Percentiles rank a stretch among this genome's conserved stretches.
These are phyloP conservation scores for Candida chilensis DNA, from an alignment of 805 yeast genomes.

Conservation along the genomic window DNA sequence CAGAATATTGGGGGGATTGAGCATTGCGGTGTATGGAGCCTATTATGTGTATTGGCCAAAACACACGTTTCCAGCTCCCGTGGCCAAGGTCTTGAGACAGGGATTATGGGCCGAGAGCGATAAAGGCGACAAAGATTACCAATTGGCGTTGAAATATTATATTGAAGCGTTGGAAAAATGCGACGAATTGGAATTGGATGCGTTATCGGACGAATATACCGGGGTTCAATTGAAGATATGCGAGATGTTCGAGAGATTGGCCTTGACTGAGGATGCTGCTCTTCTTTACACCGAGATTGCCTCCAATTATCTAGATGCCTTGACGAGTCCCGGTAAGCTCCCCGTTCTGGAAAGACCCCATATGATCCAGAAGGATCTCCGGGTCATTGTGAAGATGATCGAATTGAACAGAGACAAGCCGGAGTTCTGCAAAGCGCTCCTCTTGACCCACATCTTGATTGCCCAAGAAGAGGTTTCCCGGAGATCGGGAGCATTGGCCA, in stretches of 20 bases:
- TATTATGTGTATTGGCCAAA: conserved; percentile 53
- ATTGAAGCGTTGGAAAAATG: conserved; percentile 66
- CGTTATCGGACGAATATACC: conserved; percentile 71
- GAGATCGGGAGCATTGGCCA: background rate
- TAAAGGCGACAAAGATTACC: conserved; percentile 51
- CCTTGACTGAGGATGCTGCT: conserved; percentile 53
- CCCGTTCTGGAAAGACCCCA: conserved; percentile 39
- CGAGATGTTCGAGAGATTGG: conserved; percentile 74
- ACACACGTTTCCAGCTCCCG: conserved; percentile 58
- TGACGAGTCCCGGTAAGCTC: conserved; percentile 27
- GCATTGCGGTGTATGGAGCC: conserved; percentile 7
- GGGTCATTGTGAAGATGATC: conserved; percentile 62
- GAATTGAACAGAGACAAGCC: conserved; percentile 41
- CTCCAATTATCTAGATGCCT: conserved; percentile 44
- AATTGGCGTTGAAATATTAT: conserved; percentile 62
- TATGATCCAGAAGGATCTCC: conserved; percentile 57
- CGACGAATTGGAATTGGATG: conserved; percentile 43
- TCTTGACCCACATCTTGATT: conserved; percentile 51
- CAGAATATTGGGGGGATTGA: no score
- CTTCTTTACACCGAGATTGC: conserved; percentile 60
- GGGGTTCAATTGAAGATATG: conserved; percentile 84
- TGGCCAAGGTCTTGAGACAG: conserved; percentile 62
- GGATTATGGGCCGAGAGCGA: conserved; percentile 82
- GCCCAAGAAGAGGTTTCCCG: conserved; percentile 57
- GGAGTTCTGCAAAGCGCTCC: conserved; percentile 41